Percentiles rank a stretch among this genome's conserved stretches.
Conservation (phyloP, 331 rosid genomes). For the Malus hybrid region DNA sequence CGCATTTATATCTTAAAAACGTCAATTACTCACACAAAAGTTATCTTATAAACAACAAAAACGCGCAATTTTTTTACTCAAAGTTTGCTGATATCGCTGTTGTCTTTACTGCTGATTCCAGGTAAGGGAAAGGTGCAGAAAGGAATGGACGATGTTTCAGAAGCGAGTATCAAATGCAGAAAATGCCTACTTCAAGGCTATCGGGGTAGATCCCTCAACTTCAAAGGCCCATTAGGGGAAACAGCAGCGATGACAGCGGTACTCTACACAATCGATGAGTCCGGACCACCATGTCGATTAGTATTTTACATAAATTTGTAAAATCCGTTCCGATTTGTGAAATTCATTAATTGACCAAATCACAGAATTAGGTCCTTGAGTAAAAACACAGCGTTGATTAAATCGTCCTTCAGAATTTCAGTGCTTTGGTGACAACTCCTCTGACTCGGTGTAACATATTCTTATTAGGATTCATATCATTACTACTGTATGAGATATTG, state of each 20-base stretch:
- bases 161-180: slow-evolving; percentile 64
- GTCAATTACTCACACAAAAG: no score
- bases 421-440: background rate
- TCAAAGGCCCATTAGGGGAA: slow-evolving; percentile 27
- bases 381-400: slow-evolving; percentile 5
- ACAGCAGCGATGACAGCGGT: background rate
- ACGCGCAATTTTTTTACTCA: background rate
- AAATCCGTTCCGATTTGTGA: slow-evolving; percentile 5
- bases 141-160: slow-evolving; percentile 91
- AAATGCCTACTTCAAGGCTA: slow-evolving; percentile 46
- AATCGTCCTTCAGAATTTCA: slow-evolving; percentile 4
- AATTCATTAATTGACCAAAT: slow-evolving; percentile 13
- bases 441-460: slow-evolving; percentile 2
- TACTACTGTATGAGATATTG: background rate
- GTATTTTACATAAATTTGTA: slow-evolving; percentile 13
- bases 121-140: slow-evolving; percentile 89
- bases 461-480: background rate
- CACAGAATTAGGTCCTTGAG: slow-evolving; percentile 10
- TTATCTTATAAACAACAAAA: no score
- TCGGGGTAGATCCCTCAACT: slow-evolving; percentile 42
- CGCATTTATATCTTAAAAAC: background rate
- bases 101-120: slow-evolving; percentile 20
- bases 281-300: slow-evolving; percentile 8
- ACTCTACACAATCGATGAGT: slow-evolving; percentile 21
- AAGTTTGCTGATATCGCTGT: slow-evolving; percentile 5